Evolutionary conservation across 2,329 filamentous ascomycete species (phyloP), one percentile per base, ranked within the genome.

Genomic region (Fusarium sp.): DNA sequence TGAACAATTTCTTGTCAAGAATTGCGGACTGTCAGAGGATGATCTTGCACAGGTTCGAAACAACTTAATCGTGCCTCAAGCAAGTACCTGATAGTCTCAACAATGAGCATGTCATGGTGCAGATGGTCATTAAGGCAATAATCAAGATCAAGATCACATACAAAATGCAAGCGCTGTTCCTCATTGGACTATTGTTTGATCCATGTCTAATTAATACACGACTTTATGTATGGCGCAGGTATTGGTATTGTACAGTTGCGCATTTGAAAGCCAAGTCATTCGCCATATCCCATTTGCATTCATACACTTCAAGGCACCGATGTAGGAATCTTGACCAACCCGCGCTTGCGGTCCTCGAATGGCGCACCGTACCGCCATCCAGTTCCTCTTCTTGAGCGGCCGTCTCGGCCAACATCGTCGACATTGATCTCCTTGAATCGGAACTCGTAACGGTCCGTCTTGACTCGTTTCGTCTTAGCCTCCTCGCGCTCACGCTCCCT

Each of bases 291-390:
- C 68, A 59, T 45, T 60, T 40, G 65, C 59, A 68, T 54, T 69
- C 49, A 72, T 64, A 65, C 65, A 65, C 44, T 62, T 83, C 71
- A 87, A 62, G 84, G 85, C 56, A 91, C 87, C 54, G 82, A 85
- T 36, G 85, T 90, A 23, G 89, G 89, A 74, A 91, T 91, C 84
- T 91, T 91, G 80, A 90, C 79, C 75, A 85, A 75, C n/a, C 87
- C 89, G 71, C 84, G 86, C 79, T 84, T 86, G 58, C 89, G 84
- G 74, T 92, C 89, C 74, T 87, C 83, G 67, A 83, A 82, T 12
- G 89, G 89, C 63, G 84, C 84, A 63, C 89, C 89, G 71, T 92
- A 92, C 62, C 88, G 81, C 84, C 85, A 88, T 20, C 89, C 89
- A 3, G 86, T 83, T 13, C 81, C 88, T 28, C 77, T 78, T 36